Percentiles rank a stretch among this genome's conserved stretches.
phyloP scores from a whole-genome alignment of 371 early-diverging fungal genomes.

The Choanephora cucurbitarum region DNA sequence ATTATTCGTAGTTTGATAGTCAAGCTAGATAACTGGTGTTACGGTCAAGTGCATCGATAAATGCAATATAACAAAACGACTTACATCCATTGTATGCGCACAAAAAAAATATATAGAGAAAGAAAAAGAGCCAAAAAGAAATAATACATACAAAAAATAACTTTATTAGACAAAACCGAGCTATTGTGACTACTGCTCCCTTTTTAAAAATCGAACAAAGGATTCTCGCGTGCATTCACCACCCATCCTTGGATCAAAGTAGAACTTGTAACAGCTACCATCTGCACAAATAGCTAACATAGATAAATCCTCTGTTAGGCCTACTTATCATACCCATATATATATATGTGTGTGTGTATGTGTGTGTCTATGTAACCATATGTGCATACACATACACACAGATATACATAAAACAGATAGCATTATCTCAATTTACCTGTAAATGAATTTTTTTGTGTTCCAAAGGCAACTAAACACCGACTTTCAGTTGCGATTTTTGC shows the following conservation, averaged over 20 bases:
- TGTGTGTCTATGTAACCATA: too few relatives aligned
- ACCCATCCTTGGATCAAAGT: slow-evolving; percentile 81
- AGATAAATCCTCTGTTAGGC: neutral
- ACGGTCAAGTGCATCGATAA: neutral
- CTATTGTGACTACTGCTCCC: neutral
- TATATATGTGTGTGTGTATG: too few relatives aligned
- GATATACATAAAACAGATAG: too few relatives aligned
- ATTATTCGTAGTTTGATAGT: slow-evolving; percentile 18
- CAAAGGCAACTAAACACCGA: slow-evolving; percentile 83
- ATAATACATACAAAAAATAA: neutral
- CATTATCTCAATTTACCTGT: too few relatives aligned
- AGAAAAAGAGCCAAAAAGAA: neutral
- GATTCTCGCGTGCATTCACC: slow-evolving; percentile 73
- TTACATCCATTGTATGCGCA: slow-evolving; percentile 2
- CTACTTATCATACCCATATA: too few relatives aligned
- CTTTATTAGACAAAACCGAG: neutral
- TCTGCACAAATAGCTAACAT: slow-evolving; percentile 77
- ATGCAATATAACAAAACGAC: neutral
- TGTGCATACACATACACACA: too few relatives aligned
- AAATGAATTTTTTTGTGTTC: slow-evolving; percentile 69
- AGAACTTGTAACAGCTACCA: slow-evolving; percentile 83
- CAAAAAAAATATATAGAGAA: neutral
- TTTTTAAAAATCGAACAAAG: slow-evolving; percentile 62
- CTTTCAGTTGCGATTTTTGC: slow-evolving; percentile 79
- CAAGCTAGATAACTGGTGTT: slow-evolving; percentile 3